Evolutionary conservation across 2,329 filamentous ascomycete genomes (phyloP).

Genomic region (Hymenotorrendiella dingleyae): DNA sequence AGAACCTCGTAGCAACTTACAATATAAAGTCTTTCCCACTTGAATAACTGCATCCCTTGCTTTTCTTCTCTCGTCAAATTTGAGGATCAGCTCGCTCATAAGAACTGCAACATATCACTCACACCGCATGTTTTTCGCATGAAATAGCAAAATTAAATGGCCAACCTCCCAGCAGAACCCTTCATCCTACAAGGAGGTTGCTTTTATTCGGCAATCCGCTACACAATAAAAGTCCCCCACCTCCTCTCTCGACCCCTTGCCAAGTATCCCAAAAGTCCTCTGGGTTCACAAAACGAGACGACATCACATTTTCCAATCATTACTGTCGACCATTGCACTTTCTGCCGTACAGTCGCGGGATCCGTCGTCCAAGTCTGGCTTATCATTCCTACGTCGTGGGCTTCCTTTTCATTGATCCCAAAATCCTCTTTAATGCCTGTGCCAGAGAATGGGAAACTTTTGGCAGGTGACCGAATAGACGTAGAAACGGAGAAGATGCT

Average conservation of each 20-base stretch:
- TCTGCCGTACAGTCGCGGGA: constrained; percentile 22
- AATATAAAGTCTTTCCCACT: no score
- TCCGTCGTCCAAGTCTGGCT: constrained; percentile 25
- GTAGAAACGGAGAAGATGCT: constrained; percentile 4
- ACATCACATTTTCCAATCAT: constrained; percentile 20
- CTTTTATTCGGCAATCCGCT: constrained; percentile 27
- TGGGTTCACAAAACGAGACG: constrained; percentile 9
- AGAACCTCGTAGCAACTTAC: no score
- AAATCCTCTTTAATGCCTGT: no score
- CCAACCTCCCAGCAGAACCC: constrained; percentile 9
- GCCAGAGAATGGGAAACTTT: constrained; percentile 2
- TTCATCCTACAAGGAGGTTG: constrained; percentile 26
- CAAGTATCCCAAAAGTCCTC: neutral
- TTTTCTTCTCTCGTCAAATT: no score
- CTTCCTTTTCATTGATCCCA: constrained; percentile 20
- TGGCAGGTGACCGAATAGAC: constrained; percentile 1
- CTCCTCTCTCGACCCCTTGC: constrained; percentile 15
- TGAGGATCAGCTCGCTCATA: no score
- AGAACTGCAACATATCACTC: no score
- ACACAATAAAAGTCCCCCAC: constrained; percentile 23
- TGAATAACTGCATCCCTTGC: no score
- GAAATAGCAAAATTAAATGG: no score
- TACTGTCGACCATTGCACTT: constrained; percentile 26
- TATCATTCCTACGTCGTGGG: constrained; percentile 25
- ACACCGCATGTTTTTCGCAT: no score